Base-by-base conservation (phyloP, 192 early-diverging fungal genomes). In the Gonapodya prolifera region DNA sequence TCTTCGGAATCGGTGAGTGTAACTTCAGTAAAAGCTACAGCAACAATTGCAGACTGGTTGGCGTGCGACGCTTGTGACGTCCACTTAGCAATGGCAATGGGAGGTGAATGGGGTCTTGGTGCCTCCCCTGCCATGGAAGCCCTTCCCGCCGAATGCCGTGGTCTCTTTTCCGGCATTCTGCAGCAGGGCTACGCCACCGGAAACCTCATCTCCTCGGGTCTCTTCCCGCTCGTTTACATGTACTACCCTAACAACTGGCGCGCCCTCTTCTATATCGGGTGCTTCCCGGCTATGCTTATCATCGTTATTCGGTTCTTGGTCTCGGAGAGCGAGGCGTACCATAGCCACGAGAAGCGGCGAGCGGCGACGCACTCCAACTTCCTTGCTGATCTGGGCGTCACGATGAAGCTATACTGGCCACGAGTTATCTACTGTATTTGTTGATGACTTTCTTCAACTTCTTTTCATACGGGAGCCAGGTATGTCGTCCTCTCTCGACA, bases 161-260 rank as follows among this genome's bases (percentile, higher is more conserved):
- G 92, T 69, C 79, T 93, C 29, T 92, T 93, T 34, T 89, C 91
- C 2, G 92, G 92, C 33, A 90, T 93, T 32, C 83, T 92, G 35
- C 92, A 93, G 71, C 83, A 91, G 82, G 91, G 89, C 0, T 92
- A 91, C 78, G 87, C 92, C 2, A 78, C 84, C 23, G 92, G 92
- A 2, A 90, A 89, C 78, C 81, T 93, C 0, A 70, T 93, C 0
- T 90, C 92, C 1, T 81, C 89, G 0, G 77, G 89, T 71, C 75
- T 92, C 29, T 89, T 89, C 79, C 8, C 71, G 31, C 28, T 32
- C 18, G 18, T 32, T 2, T 88, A 87, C 74, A 80, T 79, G 0
- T 78, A 91, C 61, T 82, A 90, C 30, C 82, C 85, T 0, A 81
- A 69, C 36, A 86, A 86, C 34, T 93, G 92, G 92, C 85, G 92